A percentile compares a stretch with the other conserved stretches of the same genome.
phyloP scores from a whole-genome alignment of 164 flowering plant species.

The Nymphaea colorata region DNA sequence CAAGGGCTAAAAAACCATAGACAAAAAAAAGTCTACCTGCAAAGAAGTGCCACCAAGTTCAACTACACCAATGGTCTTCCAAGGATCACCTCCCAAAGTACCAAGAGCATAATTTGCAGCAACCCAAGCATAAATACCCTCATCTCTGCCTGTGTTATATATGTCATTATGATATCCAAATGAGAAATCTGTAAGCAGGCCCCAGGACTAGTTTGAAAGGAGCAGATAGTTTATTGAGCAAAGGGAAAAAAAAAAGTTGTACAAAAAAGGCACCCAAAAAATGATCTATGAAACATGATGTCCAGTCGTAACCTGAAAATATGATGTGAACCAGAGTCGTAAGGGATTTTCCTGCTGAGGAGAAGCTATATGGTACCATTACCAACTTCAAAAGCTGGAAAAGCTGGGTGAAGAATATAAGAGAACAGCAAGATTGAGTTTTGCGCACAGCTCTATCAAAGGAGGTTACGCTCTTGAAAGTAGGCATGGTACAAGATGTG shows the following conservation, averaged over 20 bases:
- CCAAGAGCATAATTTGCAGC: slow-evolving; percentile 51
- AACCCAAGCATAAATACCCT: slow-evolving; percentile 50
- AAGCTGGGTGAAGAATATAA: no score
- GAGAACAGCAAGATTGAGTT: no score
- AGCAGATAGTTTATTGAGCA: not conserved
- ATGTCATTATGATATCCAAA: not conserved
- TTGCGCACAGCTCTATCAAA: no score
- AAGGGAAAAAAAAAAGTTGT: not conserved
- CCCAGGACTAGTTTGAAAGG: not conserved
- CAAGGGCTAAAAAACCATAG: not conserved
- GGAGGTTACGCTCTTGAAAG: no score
- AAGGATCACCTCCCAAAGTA: slow-evolving; percentile 36
- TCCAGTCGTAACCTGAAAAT: not conserved
- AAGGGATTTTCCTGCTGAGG: no score
- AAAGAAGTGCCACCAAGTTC: slow-evolving; percentile 41
- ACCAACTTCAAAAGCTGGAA: no score
- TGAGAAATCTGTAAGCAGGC: not conserved
- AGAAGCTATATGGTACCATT: no score
- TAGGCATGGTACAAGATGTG: no score
- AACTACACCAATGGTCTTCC: slow-evolving; percentile 38
- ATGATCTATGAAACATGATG: not conserved
- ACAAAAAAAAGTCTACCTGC: slow-evolving; percentile 29
- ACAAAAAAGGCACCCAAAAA: not conserved
- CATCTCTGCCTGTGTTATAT: slow-evolving; percentile 26
- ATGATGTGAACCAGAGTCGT: not conserved